These are phyloP conservation scores for Alternaria ventricosa DNA, from an alignment of 2,329 filamentous ascomycete species.

Conservation along the genomic window DNA sequence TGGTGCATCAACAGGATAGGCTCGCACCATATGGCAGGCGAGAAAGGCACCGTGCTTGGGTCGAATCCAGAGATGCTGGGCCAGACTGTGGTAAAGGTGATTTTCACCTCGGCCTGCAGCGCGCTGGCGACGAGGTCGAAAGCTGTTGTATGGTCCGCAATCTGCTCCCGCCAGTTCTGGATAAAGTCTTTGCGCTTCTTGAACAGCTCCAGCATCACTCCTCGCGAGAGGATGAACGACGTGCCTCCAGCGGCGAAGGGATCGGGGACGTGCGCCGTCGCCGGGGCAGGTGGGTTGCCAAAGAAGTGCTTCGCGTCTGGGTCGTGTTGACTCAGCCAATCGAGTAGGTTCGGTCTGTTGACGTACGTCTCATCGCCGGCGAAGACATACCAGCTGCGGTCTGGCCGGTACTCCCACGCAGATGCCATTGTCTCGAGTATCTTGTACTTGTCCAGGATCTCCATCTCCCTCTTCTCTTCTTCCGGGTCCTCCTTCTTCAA, in stretches of 20 bases:
- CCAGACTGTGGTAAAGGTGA: slow-evolving; percentile 56
- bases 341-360: slow-evolving; percentile 59
- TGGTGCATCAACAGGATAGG: slow-evolving; percentile 51
- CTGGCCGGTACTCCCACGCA: slow-evolving; percentile 47
- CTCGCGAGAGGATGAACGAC: slow-evolving; percentile 60
- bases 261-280: slow-evolving; percentile 40
- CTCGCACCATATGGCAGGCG: slow-evolving; percentile 54
- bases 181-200: slow-evolving; percentile 52
- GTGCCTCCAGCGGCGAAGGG: slow-evolving; percentile 61
- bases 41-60: slow-evolving; percentile 47
- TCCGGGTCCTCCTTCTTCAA: slow-evolving; percentile 23
- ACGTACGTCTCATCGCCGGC: slow-evolving; percentile 66
- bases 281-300: slow-evolving; percentile 49
- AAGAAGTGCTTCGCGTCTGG: slow-evolving; percentile 58
- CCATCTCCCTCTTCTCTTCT: slow-evolving; percentile 28
- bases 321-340: slow-evolving; percentile 61
- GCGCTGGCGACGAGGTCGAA: slow-evolving; percentile 60
- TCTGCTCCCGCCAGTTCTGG: slow-evolving; percentile 54
- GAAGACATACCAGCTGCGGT: slow-evolving; percentile 66
- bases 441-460: slow-evolving; percentile 49
- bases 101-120: slow-evolving; percentile 52
- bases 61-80: slow-evolving; percentile 47
- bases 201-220: slow-evolving; percentile 54
- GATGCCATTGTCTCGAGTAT: slow-evolving; percentile 46
- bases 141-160: slow-evolving; percentile 57